Percentiles rank a stretch among this genome's conserved stretches.
phyloP scores from a whole-genome alignment of 805 yeast genomes.

The Candida loeiensis region DNA sequence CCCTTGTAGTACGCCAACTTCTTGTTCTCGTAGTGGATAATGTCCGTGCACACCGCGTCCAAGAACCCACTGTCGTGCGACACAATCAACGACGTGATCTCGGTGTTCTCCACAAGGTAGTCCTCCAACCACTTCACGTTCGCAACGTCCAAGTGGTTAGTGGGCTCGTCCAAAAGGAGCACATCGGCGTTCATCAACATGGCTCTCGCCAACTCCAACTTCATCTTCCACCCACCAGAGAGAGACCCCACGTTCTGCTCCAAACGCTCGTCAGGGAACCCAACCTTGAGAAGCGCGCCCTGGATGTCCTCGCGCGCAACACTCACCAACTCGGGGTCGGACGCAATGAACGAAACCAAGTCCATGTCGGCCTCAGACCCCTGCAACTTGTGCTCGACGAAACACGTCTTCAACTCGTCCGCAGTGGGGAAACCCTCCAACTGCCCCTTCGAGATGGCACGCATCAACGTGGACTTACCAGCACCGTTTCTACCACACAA shows the following conservation, averaged over 20 bases:
- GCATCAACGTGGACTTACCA: conserved; percentile 96
- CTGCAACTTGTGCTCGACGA: conserved; percentile 94
- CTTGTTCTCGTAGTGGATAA: conserved; percentile 93
- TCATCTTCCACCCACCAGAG: conserved; percentile 99
- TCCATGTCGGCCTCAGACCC: conserved; percentile 92
- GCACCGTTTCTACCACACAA: conserved; percentile 98
- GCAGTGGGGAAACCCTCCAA: conserved; percentile 96
- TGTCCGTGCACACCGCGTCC: conserved; percentile 94
- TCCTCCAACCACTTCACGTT: conserved; percentile 94
- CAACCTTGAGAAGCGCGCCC: conserved; percentile 75
- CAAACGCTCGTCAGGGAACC: conserved; percentile 87
- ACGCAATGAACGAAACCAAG: conserved; percentile 79
- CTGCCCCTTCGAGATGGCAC: conserved; percentile 95
- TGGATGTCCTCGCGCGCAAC: conserved; percentile 63
- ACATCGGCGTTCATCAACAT: conserved; percentile 97
- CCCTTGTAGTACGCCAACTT: conserved; percentile 95
- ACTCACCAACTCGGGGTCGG: conserved; percentile 73
- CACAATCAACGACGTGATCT: conserved; percentile 91
- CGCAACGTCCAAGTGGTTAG: conserved; percentile 93
- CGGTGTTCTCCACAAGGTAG: conserved; percentile 74
- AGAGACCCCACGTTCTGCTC: conserved; percentile 88
- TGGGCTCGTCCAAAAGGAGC: conserved; percentile 92
- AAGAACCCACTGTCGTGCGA: conserved; percentile 97
- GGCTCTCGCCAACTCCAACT: conserved; percentile 96
- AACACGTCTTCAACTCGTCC: conserved; percentile 83